Evolutionary conservation across 2,329 filamentous ascomycete genomes (phyloP), one percentile per base, ranked within the genome.

Genomic region (Mycogone perniciosa): DNA sequence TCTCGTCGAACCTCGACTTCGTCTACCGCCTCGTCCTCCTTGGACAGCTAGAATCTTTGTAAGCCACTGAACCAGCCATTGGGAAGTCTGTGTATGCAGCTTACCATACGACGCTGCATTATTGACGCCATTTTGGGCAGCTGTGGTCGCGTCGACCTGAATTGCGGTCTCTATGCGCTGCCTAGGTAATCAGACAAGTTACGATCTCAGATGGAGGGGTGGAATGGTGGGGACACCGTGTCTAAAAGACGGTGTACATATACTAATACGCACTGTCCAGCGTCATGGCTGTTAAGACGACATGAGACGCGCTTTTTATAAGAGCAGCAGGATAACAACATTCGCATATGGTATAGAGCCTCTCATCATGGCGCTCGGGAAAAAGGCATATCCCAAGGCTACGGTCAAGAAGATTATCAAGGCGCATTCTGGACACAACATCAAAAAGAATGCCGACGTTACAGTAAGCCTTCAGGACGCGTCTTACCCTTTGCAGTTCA

Each of bases 1-100:
- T 97, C 91, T 64, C 91, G 87, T 54, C 93, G 88, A 53, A 99
- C 93, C 70, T 96, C 88, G 61, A 90, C 86, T 66, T 99, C 93
- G 55, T 82, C 80, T 20, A 84, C 76, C 53, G 84, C 85, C 71
- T 99, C 93, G 62, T 97, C 92, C 67, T 96, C 92, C 66, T 89
- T 95, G 42, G 89, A 89, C 59, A 99, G 86, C 93, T 97, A 64
- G 27, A 41, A 30, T 31, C 8, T 5, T 7, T 7, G 38, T 29
- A 8, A 3, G 4, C 9, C 9, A 11, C 42, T n/a, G 20, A 20
- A 20, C 20, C 20, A 20, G 20, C 20, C 3, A 20, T 20, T 20
- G 20, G 20, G 20, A 20, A 20, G 20, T 20, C 20, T 20, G 20
- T 20, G 20, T 20, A 20, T 20, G 20, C 11, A 6, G 43, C 44